These are phyloP conservation scores for Hanseniaspora sp. DNA, from an alignment of 1,139 yeast genomes.

Conservation along the genomic window DNA sequence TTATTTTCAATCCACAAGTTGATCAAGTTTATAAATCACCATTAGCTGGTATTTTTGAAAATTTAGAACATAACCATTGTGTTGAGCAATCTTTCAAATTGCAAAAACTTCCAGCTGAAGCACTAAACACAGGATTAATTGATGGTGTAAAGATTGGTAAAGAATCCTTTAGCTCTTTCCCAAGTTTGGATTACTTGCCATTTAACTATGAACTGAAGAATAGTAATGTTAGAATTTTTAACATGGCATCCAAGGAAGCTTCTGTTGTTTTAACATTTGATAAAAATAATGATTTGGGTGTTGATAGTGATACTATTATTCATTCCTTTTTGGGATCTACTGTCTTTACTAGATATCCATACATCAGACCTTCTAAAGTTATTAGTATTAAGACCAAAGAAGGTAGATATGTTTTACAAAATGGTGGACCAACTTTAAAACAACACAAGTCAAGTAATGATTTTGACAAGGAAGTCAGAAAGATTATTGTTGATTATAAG, in stretches of 20 bases:
- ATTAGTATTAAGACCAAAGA: conserved; percentile 42
- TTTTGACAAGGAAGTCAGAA: conserved; percentile 32
- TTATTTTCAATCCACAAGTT: conserved; percentile 66
- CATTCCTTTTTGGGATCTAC: conserved; percentile 45
- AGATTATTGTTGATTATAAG: conserved; percentile 34
- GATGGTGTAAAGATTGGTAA: conserved; percentile 61
- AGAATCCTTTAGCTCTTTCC: conserved; percentile 78
- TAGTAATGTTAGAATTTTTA: conserved; percentile 68
- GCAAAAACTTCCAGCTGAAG: conserved; percentile 39
- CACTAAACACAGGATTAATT: conserved; percentile 48
- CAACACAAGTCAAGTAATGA: conserved; percentile 34
- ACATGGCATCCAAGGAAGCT: conserved; percentile 72
- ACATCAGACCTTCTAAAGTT: conserved; percentile 67
- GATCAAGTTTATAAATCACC: conserved; percentile 65
- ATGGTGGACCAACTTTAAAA: conserved; percentile 28
- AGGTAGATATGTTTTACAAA: conserved; percentile 31
- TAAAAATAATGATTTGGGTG: conserved; percentile 44
- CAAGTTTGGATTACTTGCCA: conserved; percentile 62
- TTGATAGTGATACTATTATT: conserved; percentile 34
- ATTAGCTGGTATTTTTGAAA: conserved; percentile 64
- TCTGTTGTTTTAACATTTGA: conserved; percentile 48
- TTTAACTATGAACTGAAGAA: conserved; percentile 43
- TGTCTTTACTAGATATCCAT: conserved; percentile 82
- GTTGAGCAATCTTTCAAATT: conserved; percentile 45
- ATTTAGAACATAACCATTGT: conserved; percentile 69